Percentiles rank a stretch among this genome's conserved stretches.
These are phyloP conservation scores for Lepiota brunneoincarnata DNA, from an alignment of 768 basidiomycete species.

Conservation along the genomic window DNA sequence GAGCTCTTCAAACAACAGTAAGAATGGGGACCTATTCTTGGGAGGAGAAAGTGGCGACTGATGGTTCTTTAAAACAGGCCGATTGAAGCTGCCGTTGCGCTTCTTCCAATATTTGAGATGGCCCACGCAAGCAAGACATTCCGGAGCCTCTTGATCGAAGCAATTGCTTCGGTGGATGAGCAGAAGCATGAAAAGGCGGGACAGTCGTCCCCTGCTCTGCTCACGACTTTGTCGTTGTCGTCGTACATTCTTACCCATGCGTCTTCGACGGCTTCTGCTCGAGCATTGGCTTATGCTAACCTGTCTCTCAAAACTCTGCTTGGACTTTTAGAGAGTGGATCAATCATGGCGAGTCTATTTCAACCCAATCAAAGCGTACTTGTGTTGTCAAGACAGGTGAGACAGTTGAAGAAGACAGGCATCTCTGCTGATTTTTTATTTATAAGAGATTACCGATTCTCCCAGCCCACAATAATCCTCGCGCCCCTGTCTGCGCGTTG, in stretches of 20 bases:
- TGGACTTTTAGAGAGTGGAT: constrained; percentile 45
- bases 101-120: constrained; percentile 64
- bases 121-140: constrained; percentile 50
- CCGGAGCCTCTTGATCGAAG: constrained; percentile 41
- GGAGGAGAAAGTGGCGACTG: background rate
- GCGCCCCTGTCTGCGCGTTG: constrained; percentile 49
- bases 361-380: constrained; percentile 39
- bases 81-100: constrained; percentile 53
- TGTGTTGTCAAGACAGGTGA: constrained; percentile 63
- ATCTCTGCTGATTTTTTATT: background rate
- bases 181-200: constrained; percentile 8
- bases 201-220: constrained; percentile 27
- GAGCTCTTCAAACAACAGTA: constrained; percentile 61
- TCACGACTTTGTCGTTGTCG: constrained; percentile 52
- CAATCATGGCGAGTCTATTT: constrained; percentile 44
- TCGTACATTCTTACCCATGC: constrained; percentile 71
- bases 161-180: constrained; percentile 25
- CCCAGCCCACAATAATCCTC: constrained; percentile 27
- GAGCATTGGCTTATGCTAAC: constrained; percentile 61
- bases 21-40: constrained; percentile 16
- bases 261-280: constrained; percentile 53
- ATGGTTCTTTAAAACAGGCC: constrained; percentile 41
- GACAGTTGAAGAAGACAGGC: constrained; percentile 5
- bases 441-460: constrained; percentile 48
- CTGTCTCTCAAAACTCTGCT: constrained; percentile 54